Percentiles rank a stretch among this genome's conserved stretches.
phyloP scores from a whole-genome alignment of 768 basidiomycete species.

The Agaricus sinodeliciosus region DNA sequence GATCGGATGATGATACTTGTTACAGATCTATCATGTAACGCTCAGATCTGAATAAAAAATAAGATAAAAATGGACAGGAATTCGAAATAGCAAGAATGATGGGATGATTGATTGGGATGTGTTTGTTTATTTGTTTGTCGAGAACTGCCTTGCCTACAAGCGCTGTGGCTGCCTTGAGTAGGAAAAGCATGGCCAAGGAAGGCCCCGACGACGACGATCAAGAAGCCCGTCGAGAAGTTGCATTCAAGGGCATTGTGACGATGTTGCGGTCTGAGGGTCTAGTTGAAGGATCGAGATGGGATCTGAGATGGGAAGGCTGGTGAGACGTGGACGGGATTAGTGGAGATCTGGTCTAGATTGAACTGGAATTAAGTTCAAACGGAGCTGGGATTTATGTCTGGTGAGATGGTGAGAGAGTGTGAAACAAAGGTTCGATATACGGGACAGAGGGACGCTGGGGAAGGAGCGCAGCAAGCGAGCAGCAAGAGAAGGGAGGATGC shows the following conservation, averaged over 20 bases:
- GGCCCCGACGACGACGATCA: background rate
- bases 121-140: too few relatives aligned
- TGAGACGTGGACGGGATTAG: constrained; percentile 5
- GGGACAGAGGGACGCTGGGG: constrained; percentile 1
- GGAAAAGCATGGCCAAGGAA: too few relatives aligned
- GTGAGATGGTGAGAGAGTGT: too few relatives aligned
- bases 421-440: too few relatives aligned
- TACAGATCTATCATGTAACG: too few relatives aligned
- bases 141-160: too few relatives aligned
- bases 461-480: too few relatives aligned
- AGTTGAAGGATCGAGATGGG: constrained; percentile 1
- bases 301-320: constrained; percentile 10
- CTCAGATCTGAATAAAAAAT: background rate
- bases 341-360: background rate
- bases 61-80: too few relatives aligned
- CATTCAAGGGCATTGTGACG: too few relatives aligned
- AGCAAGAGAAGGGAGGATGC: background rate
- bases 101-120: background rate
- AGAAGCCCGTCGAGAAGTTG: background rate
- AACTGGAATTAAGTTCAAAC: background rate
- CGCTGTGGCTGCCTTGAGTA: too few relatives aligned
- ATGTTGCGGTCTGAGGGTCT: background rate
- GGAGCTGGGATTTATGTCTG: background rate
- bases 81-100: background rate
- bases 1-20: too few relatives aligned